Percentiles rank a stretch among this genome's conserved stretches.
These are phyloP conservation scores for Alternaria brassicicola DNA, from an alignment of 2,329 filamentous ascomycete genomes.

Conservation along the genomic window DNA sequence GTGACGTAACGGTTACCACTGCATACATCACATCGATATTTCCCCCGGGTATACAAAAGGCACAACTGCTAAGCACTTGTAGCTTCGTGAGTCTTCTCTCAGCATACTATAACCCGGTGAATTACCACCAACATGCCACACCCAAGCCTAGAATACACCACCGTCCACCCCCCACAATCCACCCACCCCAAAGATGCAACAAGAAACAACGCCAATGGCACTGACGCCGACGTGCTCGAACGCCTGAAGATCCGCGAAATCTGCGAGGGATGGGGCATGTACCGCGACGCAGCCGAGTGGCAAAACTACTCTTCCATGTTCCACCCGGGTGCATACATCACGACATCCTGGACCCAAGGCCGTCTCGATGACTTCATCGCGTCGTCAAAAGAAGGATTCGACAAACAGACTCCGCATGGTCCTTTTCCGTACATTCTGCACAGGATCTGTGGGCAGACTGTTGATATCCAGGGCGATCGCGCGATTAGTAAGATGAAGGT, in stretches of 20 bases:
- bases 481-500: not conserved
- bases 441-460: not conserved
- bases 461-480: not conserved
- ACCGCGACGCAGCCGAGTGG: not conserved
- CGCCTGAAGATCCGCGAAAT: not conserved
- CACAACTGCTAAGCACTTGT: too few species aligned
- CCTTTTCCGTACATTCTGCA: not conserved
- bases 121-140: not conserved
- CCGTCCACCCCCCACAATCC: not conserved
- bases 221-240: not conserved
- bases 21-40: not conserved
- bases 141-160: not conserved
- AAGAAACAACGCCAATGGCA: not conserved
- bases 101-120: not conserved
- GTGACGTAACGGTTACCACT: not conserved
- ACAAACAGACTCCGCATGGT: not conserved
- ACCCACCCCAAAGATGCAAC: not conserved
- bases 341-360: not conserved
- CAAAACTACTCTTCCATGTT: not conserved
- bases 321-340: not conserved
- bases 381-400: not conserved
- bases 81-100: fast-evolving
- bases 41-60: not conserved
- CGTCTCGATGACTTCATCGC: not conserved
- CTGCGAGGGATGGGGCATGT: not conserved